A percentile compares a stretch with the other conserved stretches of the same genome.
phyloP scores from a whole-genome alignment of 176 grass and related monocot species.

The Chloris gayana region DNA sequence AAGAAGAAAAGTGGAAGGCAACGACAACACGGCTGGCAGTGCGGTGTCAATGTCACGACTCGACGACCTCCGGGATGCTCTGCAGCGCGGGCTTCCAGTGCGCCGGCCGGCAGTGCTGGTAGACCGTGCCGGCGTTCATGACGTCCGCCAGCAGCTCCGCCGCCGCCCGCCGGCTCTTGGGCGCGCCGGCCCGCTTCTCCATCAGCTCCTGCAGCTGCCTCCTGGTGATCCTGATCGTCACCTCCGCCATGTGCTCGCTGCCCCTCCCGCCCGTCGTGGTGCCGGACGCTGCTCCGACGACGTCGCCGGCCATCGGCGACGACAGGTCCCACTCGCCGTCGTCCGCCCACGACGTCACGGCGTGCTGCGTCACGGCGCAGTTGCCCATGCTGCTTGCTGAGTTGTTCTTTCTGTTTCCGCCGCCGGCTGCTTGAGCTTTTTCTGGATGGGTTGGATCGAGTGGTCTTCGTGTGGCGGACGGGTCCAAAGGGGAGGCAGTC shows the following conservation, averaged over 20 bases:
- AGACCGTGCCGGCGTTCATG: conserved; percentile 62
- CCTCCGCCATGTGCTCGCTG: conserved; percentile 30
- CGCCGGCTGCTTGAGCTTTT: not conserved
- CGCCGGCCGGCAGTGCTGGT: conserved; percentile 38
- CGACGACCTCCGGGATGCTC: conserved; percentile 67
- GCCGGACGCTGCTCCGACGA: not conserved
- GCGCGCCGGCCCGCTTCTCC: conserved; percentile 27
- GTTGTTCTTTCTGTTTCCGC: not conserved
- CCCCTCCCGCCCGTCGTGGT: not conserved
- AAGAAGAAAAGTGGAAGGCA: not conserved
- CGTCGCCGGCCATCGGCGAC: not conserved
- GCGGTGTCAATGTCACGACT: conserved; percentile 21
- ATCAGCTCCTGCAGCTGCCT: conserved; percentile 62
- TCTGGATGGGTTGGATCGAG: not conserved
- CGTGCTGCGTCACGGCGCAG: conserved; percentile 55
- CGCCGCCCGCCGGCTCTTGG: conserved; percentile 30
- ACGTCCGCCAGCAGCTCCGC: conserved; percentile 56
- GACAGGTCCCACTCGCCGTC: conserved; percentile 60
- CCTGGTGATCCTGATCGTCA: conserved; percentile 72
- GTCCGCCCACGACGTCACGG: conserved; percentile 58
- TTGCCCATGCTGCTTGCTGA: conserved; percentile 49
- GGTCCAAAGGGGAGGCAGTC: not conserved
- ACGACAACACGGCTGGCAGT: not conserved
- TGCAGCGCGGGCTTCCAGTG: conserved; percentile 60
- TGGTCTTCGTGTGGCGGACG: conserved; percentile 15